Conservation (phyloP, 2,329 filamentous ascomycete species). For the Trichoderma aggressivum region DNA sequence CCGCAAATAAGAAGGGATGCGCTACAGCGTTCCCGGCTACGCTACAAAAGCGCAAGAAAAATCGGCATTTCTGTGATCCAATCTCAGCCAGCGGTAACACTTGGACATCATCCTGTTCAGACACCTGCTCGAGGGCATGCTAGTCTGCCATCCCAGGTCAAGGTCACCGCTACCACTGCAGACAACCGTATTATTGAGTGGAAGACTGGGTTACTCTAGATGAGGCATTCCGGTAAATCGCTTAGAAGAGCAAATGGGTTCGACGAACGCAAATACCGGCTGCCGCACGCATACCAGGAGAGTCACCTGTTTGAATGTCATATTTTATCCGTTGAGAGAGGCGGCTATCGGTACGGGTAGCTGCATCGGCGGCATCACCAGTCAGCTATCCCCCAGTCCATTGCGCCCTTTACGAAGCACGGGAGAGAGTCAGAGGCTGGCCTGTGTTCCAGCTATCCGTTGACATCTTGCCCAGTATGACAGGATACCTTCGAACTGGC, state of each 20-base stretch:
- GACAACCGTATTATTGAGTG: slow-evolving; percentile 6
- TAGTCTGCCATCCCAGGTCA: slow-evolving; percentile 13
- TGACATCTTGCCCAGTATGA: slow-evolving; percentile 7
- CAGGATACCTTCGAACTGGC: slow-evolving; percentile 4
- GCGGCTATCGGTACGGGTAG: slow-evolving; percentile 12
- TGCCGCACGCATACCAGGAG: slow-evolving; percentile 2
- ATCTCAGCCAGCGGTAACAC: neutral
- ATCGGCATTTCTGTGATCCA: neutral
- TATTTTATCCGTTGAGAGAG: slow-evolving; percentile 1
- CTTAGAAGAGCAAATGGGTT: slow-evolving; percentile 18
- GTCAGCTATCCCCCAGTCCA: neutral
- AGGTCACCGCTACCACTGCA: slow-evolving; percentile 15
- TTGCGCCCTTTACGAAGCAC: neutral
- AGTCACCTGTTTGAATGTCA: slow-evolving; percentile 13
- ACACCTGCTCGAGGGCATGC: neutral
- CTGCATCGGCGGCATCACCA: slow-evolving; percentile 12
- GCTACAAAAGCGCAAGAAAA: neutral
- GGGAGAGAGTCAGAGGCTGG: neutral
- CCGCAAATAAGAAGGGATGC: neutral
- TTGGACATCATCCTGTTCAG: neutral
- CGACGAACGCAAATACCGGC: slow-evolving; percentile 17
- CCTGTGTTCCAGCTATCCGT: slow-evolving; percentile 7
- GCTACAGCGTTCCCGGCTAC: neutral
- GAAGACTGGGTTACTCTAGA: slow-evolving; percentile 17
- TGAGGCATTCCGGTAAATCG: slow-evolving; percentile 16